These are phyloP conservation scores for Nannochloropsis salina DNA, from an alignment of 108 stramenopile genomes.

Conservation along the genomic window DNA sequence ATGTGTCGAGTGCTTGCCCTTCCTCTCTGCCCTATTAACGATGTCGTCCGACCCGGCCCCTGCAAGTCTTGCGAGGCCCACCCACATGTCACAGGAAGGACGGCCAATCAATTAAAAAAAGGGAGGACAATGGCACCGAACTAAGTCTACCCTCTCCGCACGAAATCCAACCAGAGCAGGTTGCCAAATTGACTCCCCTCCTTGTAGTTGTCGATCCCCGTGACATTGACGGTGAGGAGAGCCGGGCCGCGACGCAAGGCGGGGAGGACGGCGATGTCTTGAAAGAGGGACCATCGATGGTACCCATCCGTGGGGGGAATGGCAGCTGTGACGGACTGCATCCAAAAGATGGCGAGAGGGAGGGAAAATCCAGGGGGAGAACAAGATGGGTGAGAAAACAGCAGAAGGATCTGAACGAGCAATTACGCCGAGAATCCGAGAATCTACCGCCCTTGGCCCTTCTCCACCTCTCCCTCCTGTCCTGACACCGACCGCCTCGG, in stretches of 20 bases:
- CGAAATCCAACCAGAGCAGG: neutral
- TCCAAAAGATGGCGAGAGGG: neutral
- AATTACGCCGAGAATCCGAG: neutral
- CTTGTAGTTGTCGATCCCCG: neutral
- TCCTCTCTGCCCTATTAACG: no score
- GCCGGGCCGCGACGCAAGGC: neutral
- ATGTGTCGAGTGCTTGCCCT: no score
- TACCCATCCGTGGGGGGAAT: neutral
- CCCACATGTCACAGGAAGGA: no score
- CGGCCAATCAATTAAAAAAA: no score
- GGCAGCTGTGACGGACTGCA: slow-evolving; percentile 9
- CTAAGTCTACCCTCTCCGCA: neutral
- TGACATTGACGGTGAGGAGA: neutral
- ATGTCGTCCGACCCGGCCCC: no score
- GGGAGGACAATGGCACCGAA: no score
- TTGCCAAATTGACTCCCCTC: slow-evolving; percentile 11
- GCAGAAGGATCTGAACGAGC: neutral
- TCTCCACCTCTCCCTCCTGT: neutral
- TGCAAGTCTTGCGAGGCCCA: no score
- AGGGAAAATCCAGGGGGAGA: neutral
- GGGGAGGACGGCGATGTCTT: neutral
- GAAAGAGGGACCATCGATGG: neutral
- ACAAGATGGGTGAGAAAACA: neutral
- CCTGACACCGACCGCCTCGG: neutral
- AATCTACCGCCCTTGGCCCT: neutral